phyloP scores from a whole-genome alignment of 2,329 filamentous ascomycete genomes.

The Colletotrichum magnum region DNA sequence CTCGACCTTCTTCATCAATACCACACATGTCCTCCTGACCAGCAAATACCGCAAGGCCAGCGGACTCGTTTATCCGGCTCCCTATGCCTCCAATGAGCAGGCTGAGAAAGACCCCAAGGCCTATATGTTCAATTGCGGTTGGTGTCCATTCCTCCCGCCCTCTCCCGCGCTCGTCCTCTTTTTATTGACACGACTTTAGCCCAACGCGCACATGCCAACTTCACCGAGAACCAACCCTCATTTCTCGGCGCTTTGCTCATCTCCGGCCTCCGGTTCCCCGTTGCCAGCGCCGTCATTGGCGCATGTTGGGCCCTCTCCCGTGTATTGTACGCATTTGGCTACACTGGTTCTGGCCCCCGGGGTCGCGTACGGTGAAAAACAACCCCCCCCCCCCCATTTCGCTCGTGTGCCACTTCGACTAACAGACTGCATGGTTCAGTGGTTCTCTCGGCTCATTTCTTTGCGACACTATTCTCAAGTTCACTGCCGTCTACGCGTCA shows the following conservation, averaged over 20 bases:
- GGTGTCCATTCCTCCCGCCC: constrained; percentile 42
- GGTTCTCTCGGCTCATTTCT: constrained; percentile 54
- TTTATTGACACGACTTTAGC: constrained; percentile 50
- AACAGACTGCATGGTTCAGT: constrained; percentile 42
- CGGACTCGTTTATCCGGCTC: constrained; percentile 68
- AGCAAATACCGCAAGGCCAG: constrained; percentile 64
- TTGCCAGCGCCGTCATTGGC: constrained; percentile 64
- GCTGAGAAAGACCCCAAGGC: constrained; percentile 68
- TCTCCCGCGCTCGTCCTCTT: not conserved
- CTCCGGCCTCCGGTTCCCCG: constrained; percentile 69
- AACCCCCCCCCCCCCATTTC: constrained; percentile 22
- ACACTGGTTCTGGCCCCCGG: constrained; percentile 61
- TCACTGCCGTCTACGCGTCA: constrained; percentile 60
- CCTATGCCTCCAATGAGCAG: constrained; percentile 69
- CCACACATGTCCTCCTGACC: constrained; percentile 64
- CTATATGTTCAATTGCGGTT: constrained; percentile 74
- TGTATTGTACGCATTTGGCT: constrained; percentile 69
- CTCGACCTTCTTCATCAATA: constrained; percentile 71
- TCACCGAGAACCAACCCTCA: constrained; percentile 71
- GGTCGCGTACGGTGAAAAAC: constrained; percentile 57
- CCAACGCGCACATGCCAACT: constrained; percentile 75
- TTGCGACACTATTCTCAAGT: constrained; percentile 55
- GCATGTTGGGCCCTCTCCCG: constrained; percentile 67
- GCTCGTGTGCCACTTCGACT: not conserved
- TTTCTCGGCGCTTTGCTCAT: constrained; percentile 68